A percentile compares a stretch with the other conserved stretches of the same genome.
Conservation (phyloP, 441 rosid species). For the Adansonia madagascariensis region DNA sequence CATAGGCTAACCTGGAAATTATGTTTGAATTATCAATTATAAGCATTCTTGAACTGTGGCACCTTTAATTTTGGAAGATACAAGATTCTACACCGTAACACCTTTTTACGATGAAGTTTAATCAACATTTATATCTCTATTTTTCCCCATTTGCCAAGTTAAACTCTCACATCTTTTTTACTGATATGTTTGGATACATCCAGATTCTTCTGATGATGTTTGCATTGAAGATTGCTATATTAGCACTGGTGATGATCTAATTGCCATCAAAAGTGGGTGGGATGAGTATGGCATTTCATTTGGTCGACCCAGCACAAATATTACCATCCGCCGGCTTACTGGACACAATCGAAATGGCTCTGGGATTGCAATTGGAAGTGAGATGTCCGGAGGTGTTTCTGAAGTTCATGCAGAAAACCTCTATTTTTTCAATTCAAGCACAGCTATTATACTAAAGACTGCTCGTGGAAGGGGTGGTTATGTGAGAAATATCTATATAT, state of each 20-base stretch:
- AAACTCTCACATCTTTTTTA: background rate
- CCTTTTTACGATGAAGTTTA: background rate
- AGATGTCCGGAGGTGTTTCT: conserved; percentile 97
- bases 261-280: conserved; percentile 96
- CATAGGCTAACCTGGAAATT: conserved; percentile 12
- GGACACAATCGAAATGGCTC: conserved; percentile 75
- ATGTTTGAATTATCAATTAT: background rate
- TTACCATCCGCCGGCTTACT: conserved; percentile 60
- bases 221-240: conserved; percentile 91
- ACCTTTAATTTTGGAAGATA: background rate
- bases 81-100: background rate
- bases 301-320: conserved; percentile 75
- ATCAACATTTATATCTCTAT: background rate
- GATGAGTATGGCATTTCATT: conserved; percentile 87
- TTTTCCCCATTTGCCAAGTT: background rate
- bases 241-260: conserved; percentile 88
- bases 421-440: conserved; percentile 60
- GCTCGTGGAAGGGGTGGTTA: conserved; percentile 95
- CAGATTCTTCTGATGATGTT: conserved; percentile 88
- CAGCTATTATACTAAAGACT: conserved; percentile 80
- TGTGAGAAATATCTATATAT: conserved; percentile 69
- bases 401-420: conserved; percentile 73
- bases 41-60: background rate
- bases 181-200: conserved; percentile 31
- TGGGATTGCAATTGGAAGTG: conserved; percentile 92